Conservation (phyloP, 2,329 filamentous ascomycete species). For the Trichothecium sympodiale region DNA sequence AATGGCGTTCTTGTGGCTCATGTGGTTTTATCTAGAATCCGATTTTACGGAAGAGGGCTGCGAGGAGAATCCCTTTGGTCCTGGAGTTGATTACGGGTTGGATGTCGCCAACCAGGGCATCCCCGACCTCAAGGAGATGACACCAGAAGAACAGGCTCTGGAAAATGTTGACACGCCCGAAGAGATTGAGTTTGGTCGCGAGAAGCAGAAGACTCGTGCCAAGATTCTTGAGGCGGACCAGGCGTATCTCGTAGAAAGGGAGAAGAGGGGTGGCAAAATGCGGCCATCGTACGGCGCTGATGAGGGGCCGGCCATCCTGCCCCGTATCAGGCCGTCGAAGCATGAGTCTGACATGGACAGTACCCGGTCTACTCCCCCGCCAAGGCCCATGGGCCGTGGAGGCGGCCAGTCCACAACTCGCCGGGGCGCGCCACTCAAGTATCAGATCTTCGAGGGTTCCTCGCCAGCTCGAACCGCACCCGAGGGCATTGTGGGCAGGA, state of each 20-base stretch:
- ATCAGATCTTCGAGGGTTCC: constrained; percentile 49
- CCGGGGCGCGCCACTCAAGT: constrained; percentile 40
- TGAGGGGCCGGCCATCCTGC: constrained; percentile 47
- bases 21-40: constrained; percentile 98
- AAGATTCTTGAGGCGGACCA: constrained; percentile 68
- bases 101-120: constrained; percentile 59
- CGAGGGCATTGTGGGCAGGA: constrained; percentile 45
- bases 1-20: constrained; percentile 86
- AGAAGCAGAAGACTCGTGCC: constrained; percentile 64
- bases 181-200: constrained; percentile 59
- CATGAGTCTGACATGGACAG: constrained; percentile 40
- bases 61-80: constrained; percentile 81
- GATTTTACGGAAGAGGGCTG: constrained; percentile 86
- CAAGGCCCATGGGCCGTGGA: constrained; percentile 17
- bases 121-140: constrained; percentile 54
- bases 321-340: constrained; percentile 51
- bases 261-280: constrained; percentile 42
- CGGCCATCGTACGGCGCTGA: constrained; percentile 27
- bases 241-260: constrained; percentile 52
- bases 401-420: constrained; percentile 17
- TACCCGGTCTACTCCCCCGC: constrained; percentile 31
- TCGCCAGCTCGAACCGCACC: constrained; percentile 45
- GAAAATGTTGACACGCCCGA: constrained; percentile 60
- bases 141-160: constrained; percentile 48
- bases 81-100: constrained; percentile 52